Base-by-base conservation (phyloP, 2,329 filamentous ascomycete genomes). In the Hyphodiscus sp. region DNA sequence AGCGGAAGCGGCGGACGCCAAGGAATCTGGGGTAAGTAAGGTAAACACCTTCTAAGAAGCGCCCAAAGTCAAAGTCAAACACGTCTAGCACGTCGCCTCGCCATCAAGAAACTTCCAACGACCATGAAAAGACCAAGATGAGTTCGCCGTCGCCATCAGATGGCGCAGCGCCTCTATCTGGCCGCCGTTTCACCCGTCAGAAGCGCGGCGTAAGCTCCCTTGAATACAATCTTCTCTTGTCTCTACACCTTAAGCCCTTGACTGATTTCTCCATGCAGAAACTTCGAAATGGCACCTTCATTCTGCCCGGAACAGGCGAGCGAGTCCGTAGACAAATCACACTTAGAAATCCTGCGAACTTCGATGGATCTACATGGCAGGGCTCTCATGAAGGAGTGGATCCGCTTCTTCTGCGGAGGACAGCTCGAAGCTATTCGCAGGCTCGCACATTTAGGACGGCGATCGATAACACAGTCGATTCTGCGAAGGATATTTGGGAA, bases 231-330 rank as follows among this genome's bases (percentile, higher is more conserved):
- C 16, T 20, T 38, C 13, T 42, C 41, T 2, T n/a, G n/a, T n/a
- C 19, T 2, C 41, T 26, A 11, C 38, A 30, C 23, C 11, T 49
- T 13, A 15, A 23, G 49, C 18, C 20, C 19, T 30, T n/a, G 42
- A 43, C 41, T 50, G 26, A 56, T n/a, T 19, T 20, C 20, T n/a
- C 23, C 8, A 18, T 42, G 56, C 47, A 85, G 81, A 83, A 91
- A 78, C 77, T 95, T 57, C 85, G 87, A 61, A 87, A 92, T 68
- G 89, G 89, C 60, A 94, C 89, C 45, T 91, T 95, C 69, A 87
- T 97, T 62, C 80, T 95, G 51, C 91, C 92, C 8, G 77, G 80
- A 55, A 96, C 91, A 2, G 91, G 92, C 64, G 88, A 95, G 70
- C 87, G 91, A 59, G 81, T 90, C 46, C 86, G 84, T 65, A 87